Base-by-base conservation (phyloP, 2,329 filamentous ascomycete species). In the Dactylellina haptotyla region DNA sequence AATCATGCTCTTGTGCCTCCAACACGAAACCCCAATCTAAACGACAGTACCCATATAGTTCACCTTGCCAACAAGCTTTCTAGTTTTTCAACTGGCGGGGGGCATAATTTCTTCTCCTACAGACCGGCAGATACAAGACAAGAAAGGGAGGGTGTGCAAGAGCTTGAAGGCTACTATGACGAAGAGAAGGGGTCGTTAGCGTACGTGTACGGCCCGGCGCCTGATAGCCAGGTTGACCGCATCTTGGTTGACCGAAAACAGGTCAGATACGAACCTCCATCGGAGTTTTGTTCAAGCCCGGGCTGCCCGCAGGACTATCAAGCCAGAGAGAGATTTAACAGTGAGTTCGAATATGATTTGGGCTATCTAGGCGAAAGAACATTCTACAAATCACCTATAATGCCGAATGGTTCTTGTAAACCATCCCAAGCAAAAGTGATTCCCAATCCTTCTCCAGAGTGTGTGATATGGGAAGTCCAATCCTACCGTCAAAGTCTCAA, bases 211-310 rank as follows among this genome's bases (percentile, higher is more conserved):
- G 14, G 32, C 14, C 14, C 32, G 6, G 14, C 6, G 32, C 14
- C 14, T 14, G 32, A 8, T 28, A 1, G 2, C 3, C 34, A 34
- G 5, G 2, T 57, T 4, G 2, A 30, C 26, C 34, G 34, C n/a
- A 57, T 57, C 26, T 30, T 57, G 6, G 23, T 57, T 3, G 53
- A 43, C 28, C 18, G 6, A 41, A 57, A 57, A 25, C 53, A 57
- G 28, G 3, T 2, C 18, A 28, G 34, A 8, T 34, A 28, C 26
- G 53, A 57, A 4, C 18, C 23, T 26, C 23, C 37, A n/a, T 43
- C 20, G 20, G 53, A 43, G 9, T 5, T 0, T 43, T 23, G 26
- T 5, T n/a, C n/a, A n/a, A n/a, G n/a, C n/a, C n/a, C n/a, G n/a
- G n/a, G n/a, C n/a, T n/a, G n/a, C n/a, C n/a, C n/a, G n/a, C n/a